These are phyloP conservation scores for Rhynchosporium agropyri DNA, from an alignment of 2,329 filamentous ascomycete species.

Conservation along the genomic window DNA sequence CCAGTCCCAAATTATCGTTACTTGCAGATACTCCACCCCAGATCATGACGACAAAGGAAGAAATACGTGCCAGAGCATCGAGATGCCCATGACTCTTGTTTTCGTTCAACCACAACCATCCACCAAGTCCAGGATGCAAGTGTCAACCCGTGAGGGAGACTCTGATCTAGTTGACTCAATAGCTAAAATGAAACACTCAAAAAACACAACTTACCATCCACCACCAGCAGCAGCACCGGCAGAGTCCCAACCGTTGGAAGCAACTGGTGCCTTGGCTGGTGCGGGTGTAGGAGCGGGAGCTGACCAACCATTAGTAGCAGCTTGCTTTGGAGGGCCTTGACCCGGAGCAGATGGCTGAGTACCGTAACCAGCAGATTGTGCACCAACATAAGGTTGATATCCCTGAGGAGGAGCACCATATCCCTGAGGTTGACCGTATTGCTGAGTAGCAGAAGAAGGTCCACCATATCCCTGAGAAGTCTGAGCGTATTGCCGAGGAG, in stretches of 20 bases:
- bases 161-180: slow-evolving; percentile 1
- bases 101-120: neutral
- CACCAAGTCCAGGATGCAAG: slow-evolving; percentile 10
- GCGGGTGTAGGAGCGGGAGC: neutral
- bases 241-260: neutral
- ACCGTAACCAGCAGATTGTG: neutral
- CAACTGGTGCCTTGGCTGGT: neutral
- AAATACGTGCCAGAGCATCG: neutral
- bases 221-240: neutral
- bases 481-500: neutral
- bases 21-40: slow-evolving; percentile 11
- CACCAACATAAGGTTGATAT: too few relatives aligned
- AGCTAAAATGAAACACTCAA: neutral
- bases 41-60: neutral
- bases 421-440: neutral
- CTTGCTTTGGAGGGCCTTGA: neutral
- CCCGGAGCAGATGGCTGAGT: neutral
- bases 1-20: slow-evolving; percentile 13
- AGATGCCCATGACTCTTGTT: slow-evolving; percentile 3
- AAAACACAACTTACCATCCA: neutral
- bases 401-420: neutral
- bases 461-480: neutral
- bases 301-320: neutral
- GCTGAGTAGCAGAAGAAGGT: neutral
- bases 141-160: slow-evolving; percentile 6